phyloP scores from a whole-genome alignment of 2,329 filamentous ascomycete species.

The Saccharata proteae region DNA sequence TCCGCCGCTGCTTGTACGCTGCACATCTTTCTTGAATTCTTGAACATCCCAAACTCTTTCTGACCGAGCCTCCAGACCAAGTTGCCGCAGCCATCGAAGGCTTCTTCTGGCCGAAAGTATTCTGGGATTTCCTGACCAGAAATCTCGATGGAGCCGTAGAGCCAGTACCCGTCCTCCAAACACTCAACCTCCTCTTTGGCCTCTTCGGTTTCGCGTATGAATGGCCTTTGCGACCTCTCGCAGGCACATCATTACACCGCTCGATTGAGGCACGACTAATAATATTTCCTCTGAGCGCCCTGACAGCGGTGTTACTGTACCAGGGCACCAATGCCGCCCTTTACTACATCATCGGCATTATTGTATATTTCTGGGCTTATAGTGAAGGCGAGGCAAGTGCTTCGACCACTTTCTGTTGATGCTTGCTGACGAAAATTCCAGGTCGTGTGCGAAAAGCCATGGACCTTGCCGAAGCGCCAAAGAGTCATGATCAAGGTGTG shows the following conservation, averaged over 20 bases:
- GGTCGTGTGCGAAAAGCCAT: conserved; percentile 38
- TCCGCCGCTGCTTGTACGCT: conserved; percentile 64
- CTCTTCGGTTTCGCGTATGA: conserved; percentile 73
- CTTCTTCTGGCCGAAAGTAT: conserved; percentile 98
- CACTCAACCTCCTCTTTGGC: conserved; percentile 76
- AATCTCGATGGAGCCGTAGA: conserved; percentile 78
- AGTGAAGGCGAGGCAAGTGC: conserved; percentile 83
- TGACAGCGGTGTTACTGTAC: conserved; percentile 70
- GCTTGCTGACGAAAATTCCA: conserved; percentile 14
- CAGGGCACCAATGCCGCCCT: conserved; percentile 85
- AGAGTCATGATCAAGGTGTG: background rate
- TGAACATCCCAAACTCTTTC: conserved; percentile 1
- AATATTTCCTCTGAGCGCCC: conserved; percentile 64
- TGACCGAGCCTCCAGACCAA: conserved; percentile 55
- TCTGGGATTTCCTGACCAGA: conserved; percentile 93
- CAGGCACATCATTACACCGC: conserved; percentile 61
- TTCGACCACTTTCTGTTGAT: background rate
- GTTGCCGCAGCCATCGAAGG: conserved; percentile 68
- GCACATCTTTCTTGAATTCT: background rate
- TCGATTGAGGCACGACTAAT: conserved; percentile 79
- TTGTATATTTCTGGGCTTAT: conserved; percentile 92
- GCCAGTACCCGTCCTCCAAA: conserved; percentile 78
- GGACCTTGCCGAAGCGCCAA: conserved; percentile 36
- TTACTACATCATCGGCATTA: conserved; percentile 80
- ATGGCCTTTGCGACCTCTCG: conserved; percentile 72